These are phyloP conservation scores for Microdochium trichocladiopsis DNA, from an alignment of 2,329 filamentous ascomycete genomes.

Conservation along the genomic window DNA sequence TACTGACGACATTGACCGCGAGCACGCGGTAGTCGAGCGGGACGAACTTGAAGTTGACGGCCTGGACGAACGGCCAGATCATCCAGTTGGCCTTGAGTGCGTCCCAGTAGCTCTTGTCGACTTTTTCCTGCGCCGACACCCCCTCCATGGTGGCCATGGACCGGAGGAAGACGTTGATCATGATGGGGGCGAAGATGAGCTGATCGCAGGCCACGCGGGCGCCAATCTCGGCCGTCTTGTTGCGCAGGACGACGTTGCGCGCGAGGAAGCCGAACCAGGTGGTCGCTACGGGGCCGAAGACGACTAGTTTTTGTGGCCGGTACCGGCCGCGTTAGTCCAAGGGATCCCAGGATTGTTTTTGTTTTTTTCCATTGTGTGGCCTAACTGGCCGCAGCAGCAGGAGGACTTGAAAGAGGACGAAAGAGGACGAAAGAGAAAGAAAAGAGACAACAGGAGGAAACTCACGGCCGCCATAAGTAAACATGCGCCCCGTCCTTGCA, in stretches of 20 bases:
- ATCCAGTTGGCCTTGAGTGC: constrained; percentile 80
- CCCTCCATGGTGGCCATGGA: constrained; percentile 83
- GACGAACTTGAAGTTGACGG: constrained; percentile 80
- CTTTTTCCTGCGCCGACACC: constrained; percentile 51
- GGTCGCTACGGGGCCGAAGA: constrained; percentile 85
- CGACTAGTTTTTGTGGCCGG: constrained; percentile 33
- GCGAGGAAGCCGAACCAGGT: constrained; percentile 82
- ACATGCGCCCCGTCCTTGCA: constrained; percentile 69
- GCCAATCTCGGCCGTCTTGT: constrained; percentile 61
- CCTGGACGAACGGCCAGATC: constrained; percentile 81
- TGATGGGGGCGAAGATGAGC: constrained; percentile 73
- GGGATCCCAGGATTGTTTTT: too few relatives aligned
- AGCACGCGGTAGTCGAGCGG: constrained; percentile 77
- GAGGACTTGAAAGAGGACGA: constrained; percentile 1
- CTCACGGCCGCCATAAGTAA: constrained; percentile 69
- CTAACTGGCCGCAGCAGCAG: too few relatives aligned
- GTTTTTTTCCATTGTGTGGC: too few relatives aligned
- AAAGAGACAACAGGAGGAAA: constrained; percentile 9
- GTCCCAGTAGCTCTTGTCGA: constrained; percentile 61
- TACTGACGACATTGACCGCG: constrained; percentile 75
- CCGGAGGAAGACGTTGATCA: constrained; percentile 74
- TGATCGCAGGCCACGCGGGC: constrained; percentile 80
- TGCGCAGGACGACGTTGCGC: constrained; percentile 55
- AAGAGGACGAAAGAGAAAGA: constrained; percentile 1
- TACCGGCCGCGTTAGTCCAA: too few relatives aligned